Percentiles rank a stretch among this genome's conserved stretches.
Evolutionary conservation across 148 eudicot species (phyloP).

Genomic region (Agrostemma githago): DNA sequence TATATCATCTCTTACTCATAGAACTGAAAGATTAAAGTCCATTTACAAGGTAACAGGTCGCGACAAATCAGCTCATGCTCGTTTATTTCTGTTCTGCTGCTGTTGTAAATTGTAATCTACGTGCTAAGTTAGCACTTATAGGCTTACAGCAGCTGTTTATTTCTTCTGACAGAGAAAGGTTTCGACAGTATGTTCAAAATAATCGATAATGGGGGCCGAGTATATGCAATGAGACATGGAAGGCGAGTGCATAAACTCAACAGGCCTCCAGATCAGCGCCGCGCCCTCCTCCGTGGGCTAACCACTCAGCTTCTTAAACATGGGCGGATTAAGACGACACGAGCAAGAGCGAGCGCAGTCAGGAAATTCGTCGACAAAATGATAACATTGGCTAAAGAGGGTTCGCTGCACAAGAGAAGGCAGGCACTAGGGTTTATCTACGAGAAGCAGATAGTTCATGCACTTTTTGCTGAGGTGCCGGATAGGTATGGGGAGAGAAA

Average conservation of each 20-base stretch:
- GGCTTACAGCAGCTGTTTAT: not conserved
- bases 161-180: conserved; percentile 38
- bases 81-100: not conserved
- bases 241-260: conserved; percentile 73
- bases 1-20: conserved; percentile 2
- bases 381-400: conserved; percentile 90
- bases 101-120: not conserved
- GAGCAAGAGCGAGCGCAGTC: conserved; percentile 80
- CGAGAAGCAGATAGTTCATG: conserved; percentile 85
- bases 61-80: not conserved
- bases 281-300: conserved; percentile 72
- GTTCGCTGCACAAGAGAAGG: conserved; percentile 84
- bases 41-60: no score
- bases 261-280: conserved; percentile 85
- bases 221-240: conserved; percentile 82
- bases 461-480: conserved; percentile 78
- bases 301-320: conserved; percentile 86
- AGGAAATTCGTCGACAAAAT: conserved; percentile 80
- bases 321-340: conserved; percentile 81
- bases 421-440: conserved; percentile 90
- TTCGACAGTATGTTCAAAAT: conserved; percentile 38
- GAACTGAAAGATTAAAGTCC: not conserved
- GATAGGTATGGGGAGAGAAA: conserved; percentile 81
- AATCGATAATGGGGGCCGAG: conserved; percentile 50
- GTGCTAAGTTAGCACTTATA: not conserved